Percentiles rank a stretch among this genome's conserved stretches.
These are phyloP conservation scores for Ceratobasidium sp. DNA, from an alignment of 1,284 basidiomycete species.

Conservation along the genomic window DNA sequence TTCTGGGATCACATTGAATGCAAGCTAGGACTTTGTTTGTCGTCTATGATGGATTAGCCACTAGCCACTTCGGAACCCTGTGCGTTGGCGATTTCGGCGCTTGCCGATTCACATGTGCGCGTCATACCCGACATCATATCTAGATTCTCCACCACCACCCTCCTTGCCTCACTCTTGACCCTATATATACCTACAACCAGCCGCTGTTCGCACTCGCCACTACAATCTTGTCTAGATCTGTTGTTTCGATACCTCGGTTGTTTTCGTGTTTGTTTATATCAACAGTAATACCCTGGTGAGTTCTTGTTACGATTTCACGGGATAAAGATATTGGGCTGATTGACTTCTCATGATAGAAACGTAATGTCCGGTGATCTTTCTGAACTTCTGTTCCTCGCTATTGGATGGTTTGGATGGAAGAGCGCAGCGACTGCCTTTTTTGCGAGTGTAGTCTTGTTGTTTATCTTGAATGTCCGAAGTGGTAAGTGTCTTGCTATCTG, in stretches of 20 bases:
- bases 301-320: not conserved
- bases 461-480: slow-evolving; percentile 33
- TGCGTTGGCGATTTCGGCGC: no score
- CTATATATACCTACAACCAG: not conserved
- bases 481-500: slow-evolving; percentile 1
- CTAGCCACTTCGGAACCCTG: no score
- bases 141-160: not conserved
- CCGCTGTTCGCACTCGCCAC: not conserved
- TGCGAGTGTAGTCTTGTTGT: slow-evolving; percentile 28
- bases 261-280: not conserved
- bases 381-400: slow-evolving; percentile 40
- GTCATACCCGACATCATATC: not conserved
- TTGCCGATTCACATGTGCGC: no score
- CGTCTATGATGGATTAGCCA: no score
- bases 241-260: not conserved
- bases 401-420: slow-evolving; percentile 45
- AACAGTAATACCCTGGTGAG: not conserved
- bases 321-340: not conserved
- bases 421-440: slow-evolving; percentile 39
- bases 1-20: no score
- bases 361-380: slow-evolving; percentile 38
- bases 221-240: not conserved
- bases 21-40: no score
- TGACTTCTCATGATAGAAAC: not conserved
- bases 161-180: not conserved